Conservation (phyloP, 345 rosid species). For the Clarkia xantiana region DNA sequence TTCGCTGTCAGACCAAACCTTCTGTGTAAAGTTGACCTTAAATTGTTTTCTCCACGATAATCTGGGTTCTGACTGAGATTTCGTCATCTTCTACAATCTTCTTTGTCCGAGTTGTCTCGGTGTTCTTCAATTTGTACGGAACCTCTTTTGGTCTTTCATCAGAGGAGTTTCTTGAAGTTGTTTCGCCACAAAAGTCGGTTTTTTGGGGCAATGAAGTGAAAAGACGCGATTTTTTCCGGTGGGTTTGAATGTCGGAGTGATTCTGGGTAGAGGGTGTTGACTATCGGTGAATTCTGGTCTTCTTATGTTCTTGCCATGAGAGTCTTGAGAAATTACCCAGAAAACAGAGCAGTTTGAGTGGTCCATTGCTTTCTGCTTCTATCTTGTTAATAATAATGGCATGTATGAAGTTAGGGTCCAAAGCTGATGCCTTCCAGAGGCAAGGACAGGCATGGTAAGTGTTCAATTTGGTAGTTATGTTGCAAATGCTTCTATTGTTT, state of each 20-base stretch:
- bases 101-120: background rate
- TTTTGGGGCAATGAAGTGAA: no score
- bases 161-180: no score
- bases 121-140: no score
- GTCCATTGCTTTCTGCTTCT: background rate
- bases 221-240: background rate
- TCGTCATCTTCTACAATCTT: background rate
- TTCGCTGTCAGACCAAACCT: background rate
- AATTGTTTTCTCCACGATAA: background rate
- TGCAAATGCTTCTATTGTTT: no score
- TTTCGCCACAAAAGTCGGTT: no score
- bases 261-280: background rate
- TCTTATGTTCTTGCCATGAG: constrained; percentile 1
- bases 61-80: constrained; percentile 10
- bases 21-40: constrained; percentile 2
- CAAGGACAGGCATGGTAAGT: constrained; percentile 97
- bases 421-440: constrained; percentile 79
- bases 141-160: no score
- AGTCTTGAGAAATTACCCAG: background rate
- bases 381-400: constrained; percentile 38
- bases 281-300: constrained; percentile 5
- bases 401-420: constrained; percentile 86
- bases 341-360: no score
- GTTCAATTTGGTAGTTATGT: background rate
- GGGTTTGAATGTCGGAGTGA: background rate